Base-by-base conservation (phyloP, 2,329 filamentous ascomycete species). In the Aspergillus fumigatiaffinis region DNA sequence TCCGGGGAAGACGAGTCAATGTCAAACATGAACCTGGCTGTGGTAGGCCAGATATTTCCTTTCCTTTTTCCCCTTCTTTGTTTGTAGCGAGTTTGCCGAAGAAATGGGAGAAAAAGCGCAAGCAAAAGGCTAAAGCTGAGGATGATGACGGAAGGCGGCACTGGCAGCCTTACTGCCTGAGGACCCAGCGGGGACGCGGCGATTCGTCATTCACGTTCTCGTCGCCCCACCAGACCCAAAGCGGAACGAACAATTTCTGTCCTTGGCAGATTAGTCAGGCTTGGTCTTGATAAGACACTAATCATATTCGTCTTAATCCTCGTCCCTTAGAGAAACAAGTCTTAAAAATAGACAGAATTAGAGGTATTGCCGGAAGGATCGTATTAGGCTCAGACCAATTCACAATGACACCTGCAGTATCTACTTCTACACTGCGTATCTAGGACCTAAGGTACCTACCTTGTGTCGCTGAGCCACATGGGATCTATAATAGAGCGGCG, bases 221-320 rank as follows among this genome's bases (percentile, higher is more conserved):
- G 42, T 46, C 42, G 42, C 42, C 42, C 42, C 52, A 25, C 52
- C 41, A 21, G n/a, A 3, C 10, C 54, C 53, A 41, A 58, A 56
- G 61, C 60, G 61, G 61, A 63, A 46, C 55, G 53, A 57, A 57
- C 54, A 44, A 53, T 44, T 35, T 23, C 14, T n/a, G 29, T 51
- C 21, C 60, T 62, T 62, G 60, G 60, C 60, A 53, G 51, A 52
- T 55, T 29, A 50, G 14, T 25, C 53, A 10, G 52, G 28, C 32
- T 26, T 55, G 32, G 35, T 25, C 29, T 35, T 21, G 26, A 35
- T 35, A 17, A 17, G 32, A 17, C 32, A 35, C 17, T 35, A 35
- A 14, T 35, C 8, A 29, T 26, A n/a, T 3, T 23, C 23, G 23
- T 23, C 23, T 1, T 28, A 28, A 29, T 10, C 28, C 7, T 8